Base-by-base conservation (phyloP, 2,329 filamentous ascomycete genomes). In the Trichoderma semiorbis region DNA sequence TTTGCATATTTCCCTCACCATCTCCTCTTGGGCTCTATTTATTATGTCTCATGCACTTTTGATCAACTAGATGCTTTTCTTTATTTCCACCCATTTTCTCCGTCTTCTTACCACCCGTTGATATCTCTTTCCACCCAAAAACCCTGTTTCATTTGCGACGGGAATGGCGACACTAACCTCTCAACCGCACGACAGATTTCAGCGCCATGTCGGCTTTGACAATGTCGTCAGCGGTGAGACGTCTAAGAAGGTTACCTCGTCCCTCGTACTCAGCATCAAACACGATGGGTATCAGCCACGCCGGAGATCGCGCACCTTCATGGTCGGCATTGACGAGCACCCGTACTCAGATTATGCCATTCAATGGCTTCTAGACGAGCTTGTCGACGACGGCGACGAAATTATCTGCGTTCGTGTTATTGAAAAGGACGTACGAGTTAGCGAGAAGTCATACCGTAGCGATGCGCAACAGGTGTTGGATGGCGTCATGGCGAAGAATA, bases 311-410 rank as follows among this genome's bases (percentile, higher is more conserved):
- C 90, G 95, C 68, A 97, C 93, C 10, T 97, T 97, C 77, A 90
- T 98, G 79, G 95, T 95, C 74, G 95, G 95, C 24, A 92, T 95
- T 21, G 95, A 97, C 81, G 93, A 95, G 77, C 94, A 97, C 76
- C 89, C 93, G 72, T 97, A 97, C 81, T 97, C 94, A 7, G 93
- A 97, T 74, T 96, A 95, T 81, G 95, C 95, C 18, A 85, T 98
- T 21, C 93, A 97, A 81, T 98, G 94, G 94, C 86, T 97, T 65
- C 89, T 98, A 50, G 93, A 97, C 77, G 94, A 97, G 82, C 86
- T 97, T 70, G 93, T 97, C 53, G 94, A 97, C 77, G 95, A 97
- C 78, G 94, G 95, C 21, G 95, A 98, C 79, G 94, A 97, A 81
- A 91, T 98, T 71, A 92, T 98, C 10, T 98, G 95, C 81, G 88